Base-by-base conservation (phyloP, 2,329 filamentous ascomycete species). In the Didymella glomerata region DNA sequence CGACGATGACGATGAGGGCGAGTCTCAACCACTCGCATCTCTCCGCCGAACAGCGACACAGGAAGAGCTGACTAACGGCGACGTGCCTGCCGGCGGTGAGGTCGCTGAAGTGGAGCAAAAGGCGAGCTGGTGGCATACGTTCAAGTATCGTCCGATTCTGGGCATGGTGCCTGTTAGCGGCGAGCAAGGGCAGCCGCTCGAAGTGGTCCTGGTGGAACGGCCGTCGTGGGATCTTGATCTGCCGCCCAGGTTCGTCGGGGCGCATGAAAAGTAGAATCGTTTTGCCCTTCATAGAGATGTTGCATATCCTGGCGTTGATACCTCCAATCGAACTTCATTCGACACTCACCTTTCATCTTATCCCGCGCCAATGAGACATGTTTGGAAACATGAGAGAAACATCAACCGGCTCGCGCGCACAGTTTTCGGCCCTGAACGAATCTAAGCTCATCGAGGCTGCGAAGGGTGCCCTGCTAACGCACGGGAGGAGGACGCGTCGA, bases 101-200 rank as follows among this genome's bases (percentile, higher is more conserved):
- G 57, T 57, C 51, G 51, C 63, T 52, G 57, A 62, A 56, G 54
- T 54, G 55, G 63, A 64, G 48, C 68, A 54, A 57, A 67, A 55
- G 11, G 42, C 57, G 5, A 69, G 74, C 50, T 85, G 82, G 80
- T 98, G 93, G 92, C 87, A 89, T 74, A 96, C 93, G 5, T 93
- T 90, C 83, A 96, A 96, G 78, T 99, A 98, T 78, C 86, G 93
- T 58, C 91, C 93, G n/a, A 93, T 99, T 68, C 82, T 99, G 61
- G 95, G 93, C 5, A 84, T 90, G 44, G 83, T 87, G 20, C 83
- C 85, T 18, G 77, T 90, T 30, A 81, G 79, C 22, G 68, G 72
- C 40, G 66, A 53, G 25, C 63, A 61, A 27, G 79, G 88, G 40
- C 60, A 68, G 45, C 77, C 80, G 11, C 78, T 90, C 4, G 95